Evolutionary conservation across 768 basidiomycete species (phyloP).

Genomic region (Phylloporus arenicola): DNA sequence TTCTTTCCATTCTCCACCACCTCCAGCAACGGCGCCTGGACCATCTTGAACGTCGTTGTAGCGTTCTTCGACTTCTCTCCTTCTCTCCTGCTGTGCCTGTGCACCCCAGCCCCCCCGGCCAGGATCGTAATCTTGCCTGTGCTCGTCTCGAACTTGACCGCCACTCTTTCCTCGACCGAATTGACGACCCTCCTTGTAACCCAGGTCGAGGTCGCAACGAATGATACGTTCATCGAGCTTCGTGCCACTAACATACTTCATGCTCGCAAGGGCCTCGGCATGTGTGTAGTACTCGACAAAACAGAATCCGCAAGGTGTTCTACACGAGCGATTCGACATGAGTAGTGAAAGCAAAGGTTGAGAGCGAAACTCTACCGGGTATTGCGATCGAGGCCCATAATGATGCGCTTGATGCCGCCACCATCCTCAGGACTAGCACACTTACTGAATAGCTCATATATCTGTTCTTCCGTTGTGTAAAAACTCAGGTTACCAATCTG

Average conservation of each 20-base stretch:
- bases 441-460: constrained; percentile 89
- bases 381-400: constrained; percentile 91
- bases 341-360: background rate
- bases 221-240: constrained; percentile 99
- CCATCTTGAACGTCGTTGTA: constrained; percentile 78
- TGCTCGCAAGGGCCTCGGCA: constrained; percentile 83
- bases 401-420: constrained; percentile 88
- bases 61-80: constrained; percentile 79
- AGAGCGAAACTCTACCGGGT: constrained; percentile 51
- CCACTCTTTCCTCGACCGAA: constrained; percentile 97
- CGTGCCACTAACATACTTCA: constrained; percentile 95
- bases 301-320: constrained; percentile 92
- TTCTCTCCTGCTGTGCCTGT: constrained; percentile 73
- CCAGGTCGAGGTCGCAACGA: constrained; percentile 94
- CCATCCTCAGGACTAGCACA: constrained; percentile 82
- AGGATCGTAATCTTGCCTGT: constrained; percentile 93
- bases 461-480: constrained; percentile 94
- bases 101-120: constrained; percentile 96
- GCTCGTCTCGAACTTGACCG: constrained; percentile 95
- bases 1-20: constrained; percentile 84
- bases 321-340: constrained; percentile 27
- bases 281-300: constrained; percentile 97
- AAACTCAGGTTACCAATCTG: constrained; percentile 92
- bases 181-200: constrained; percentile 94
- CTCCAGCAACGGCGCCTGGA: constrained; percentile 75